These are phyloP conservation scores for Rhizoctonia solani DNA, from an alignment of 1,284 basidiomycete genomes.

Conservation along the genomic window DNA sequence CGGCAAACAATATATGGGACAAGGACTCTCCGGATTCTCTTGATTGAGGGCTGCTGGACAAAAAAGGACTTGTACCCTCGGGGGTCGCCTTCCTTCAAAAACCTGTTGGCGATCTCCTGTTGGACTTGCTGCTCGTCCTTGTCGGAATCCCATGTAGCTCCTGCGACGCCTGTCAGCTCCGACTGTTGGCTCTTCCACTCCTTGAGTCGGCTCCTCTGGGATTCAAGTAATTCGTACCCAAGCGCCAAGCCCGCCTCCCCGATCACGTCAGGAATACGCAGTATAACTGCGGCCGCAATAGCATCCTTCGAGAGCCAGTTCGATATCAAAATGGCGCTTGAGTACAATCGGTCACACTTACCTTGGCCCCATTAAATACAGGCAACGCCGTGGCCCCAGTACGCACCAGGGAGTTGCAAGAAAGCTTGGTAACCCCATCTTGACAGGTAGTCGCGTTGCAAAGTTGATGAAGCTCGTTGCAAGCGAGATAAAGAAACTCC, in stretches of 20 bases:
- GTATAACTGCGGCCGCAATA: too few relatives aligned
- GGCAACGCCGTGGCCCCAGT: constrained; percentile 4
- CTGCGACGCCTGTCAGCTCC: not conserved
- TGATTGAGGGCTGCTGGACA: not conserved
- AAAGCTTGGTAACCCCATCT: not conserved
- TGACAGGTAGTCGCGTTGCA: not conserved
- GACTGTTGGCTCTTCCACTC: too few relatives aligned
- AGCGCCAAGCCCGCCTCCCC: too few relatives aligned
- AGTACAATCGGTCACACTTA: not conserved
- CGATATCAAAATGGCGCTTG: too few relatives aligned
- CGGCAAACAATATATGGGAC: not conserved
- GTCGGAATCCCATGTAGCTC: not conserved
- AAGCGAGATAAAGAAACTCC: not conserved
- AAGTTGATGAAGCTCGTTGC: constrained; percentile 1
- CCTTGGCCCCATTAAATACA: constrained; percentile 17
- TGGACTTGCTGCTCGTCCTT: not conserved
- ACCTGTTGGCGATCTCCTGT: not conserved
- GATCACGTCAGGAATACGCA: too few relatives aligned
- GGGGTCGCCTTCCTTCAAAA: not conserved
- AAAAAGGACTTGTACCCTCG: not conserved
- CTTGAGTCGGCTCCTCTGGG: too few relatives aligned
- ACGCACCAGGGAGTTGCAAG: not conserved
- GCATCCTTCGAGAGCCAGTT: too few relatives aligned
- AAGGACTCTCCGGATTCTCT: not conserved
- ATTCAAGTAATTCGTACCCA: too few relatives aligned